These are phyloP conservation scores for Apiospora koreana DNA, from an alignment of 2,329 filamentous ascomycete species.

Conservation along the genomic window DNA sequence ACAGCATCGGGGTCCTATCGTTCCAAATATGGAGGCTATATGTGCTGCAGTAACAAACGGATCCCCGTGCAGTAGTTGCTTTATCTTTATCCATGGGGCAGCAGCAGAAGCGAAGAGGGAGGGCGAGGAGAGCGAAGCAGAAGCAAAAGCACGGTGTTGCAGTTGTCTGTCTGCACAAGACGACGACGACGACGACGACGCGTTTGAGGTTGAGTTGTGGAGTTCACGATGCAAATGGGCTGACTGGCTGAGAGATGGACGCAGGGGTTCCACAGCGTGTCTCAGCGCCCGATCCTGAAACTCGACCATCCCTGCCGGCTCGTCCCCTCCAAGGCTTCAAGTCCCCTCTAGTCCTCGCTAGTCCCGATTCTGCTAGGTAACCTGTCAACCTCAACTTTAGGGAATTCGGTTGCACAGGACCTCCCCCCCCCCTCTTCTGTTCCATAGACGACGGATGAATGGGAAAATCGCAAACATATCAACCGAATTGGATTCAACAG, in stretches of 20 bases:
- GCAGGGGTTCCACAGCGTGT: conserved; percentile 7
- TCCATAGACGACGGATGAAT: background rate
- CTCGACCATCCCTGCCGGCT: background rate
- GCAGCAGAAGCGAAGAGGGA: background rate
- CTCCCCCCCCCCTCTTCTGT: background rate
- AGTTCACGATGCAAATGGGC: conserved; percentile 3
- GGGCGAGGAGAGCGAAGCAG: background rate
- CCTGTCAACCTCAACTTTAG: conserved; percentile 2
- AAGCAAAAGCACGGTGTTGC: background rate
- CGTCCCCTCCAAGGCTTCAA: too few species aligned
- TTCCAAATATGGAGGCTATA: background rate
- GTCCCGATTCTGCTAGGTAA: background rate
- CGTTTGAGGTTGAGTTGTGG: conserved; percentile 13
- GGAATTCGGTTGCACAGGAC: background rate
- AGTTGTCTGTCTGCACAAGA: too few species aligned
- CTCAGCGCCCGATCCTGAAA: conserved; percentile 10
- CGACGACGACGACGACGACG: background rate
- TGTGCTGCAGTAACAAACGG: background rate
- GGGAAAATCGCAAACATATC: background rate
- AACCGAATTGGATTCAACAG: background rate
- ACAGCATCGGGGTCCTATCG: background rate
- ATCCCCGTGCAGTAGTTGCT: background rate
- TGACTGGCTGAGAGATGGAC: conserved; percentile 1
- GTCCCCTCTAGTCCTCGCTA: too few species aligned
- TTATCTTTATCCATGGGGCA: background rate